These are phyloP conservation scores for Astraeus odoratus DNA, from an alignment of 768 basidiomycete genomes.

Conservation along the genomic window DNA sequence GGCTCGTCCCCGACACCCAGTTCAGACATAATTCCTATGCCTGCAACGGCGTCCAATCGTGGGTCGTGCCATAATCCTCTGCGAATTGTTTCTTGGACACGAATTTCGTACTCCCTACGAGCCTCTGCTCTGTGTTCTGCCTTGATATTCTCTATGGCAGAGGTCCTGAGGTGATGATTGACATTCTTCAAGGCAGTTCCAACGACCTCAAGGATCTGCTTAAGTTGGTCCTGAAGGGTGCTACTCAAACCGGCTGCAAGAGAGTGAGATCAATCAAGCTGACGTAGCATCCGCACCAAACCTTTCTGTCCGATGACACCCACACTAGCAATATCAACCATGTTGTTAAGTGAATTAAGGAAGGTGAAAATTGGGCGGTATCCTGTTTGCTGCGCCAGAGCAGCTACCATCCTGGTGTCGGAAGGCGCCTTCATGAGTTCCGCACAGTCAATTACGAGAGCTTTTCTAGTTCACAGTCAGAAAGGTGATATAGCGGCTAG, in stretches of 20 bases:
- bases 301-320: slow-evolving; percentile 96
- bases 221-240: slow-evolving; percentile 75
- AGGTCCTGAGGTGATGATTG: slow-evolving; percentile 40
- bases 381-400: slow-evolving; percentile 76
- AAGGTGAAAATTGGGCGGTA: slow-evolving; percentile 88
- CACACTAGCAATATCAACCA: slow-evolving; percentile 88
- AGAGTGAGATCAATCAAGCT: neutral
- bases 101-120: slow-evolving; percentile 31
- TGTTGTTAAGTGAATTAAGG: slow-evolving; percentile 67
- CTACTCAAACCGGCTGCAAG: slow-evolving; percentile 71
- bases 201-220: slow-evolving; percentile 77
- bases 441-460: slow-evolving; percentile 79
- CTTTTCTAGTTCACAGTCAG: slow-evolving; percentile 38
- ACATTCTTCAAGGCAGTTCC: slow-evolving; percentile 64
- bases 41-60: slow-evolving; percentile 75
- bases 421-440: slow-evolving; percentile 62
- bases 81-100: slow-evolving; percentile 41
- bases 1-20: slow-evolving; percentile 77
- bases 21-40: slow-evolving; percentile 82
- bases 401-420: slow-evolving; percentile 59
- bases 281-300: slow-evolving; percentile 19
- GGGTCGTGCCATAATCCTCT: slow-evolving; percentile 83
- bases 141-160: slow-evolving; percentile 34
- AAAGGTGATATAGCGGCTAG: neutral
- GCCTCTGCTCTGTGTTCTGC: slow-evolving; percentile 31